Base-by-base conservation (phyloP, 2,329 filamentous ascomycete species). In the Diaporthe sp. region DNA sequence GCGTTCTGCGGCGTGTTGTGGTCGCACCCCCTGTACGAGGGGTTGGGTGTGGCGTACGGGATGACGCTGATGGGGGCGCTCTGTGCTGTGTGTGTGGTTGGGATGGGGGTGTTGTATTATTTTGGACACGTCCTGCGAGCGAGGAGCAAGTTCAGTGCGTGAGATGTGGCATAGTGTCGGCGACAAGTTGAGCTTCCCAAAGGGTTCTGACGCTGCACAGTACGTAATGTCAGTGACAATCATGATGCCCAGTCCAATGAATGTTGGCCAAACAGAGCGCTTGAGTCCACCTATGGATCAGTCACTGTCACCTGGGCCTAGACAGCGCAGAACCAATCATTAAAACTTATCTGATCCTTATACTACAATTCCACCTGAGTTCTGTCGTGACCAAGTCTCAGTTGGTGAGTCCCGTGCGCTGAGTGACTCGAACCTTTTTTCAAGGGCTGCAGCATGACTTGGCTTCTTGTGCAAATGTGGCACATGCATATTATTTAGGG, bases 311-410 rank as follows among this genome's bases (percentile, higher is more conserved):
- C 1, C 4, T 20, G 17, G 42, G 42, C 42, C 15, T 44, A 44
- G 12, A 17, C 1, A 17, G 4, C 42, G 8, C 2, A 17, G 17
- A 17, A 22, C 7, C 3, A 22, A 22, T 22, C 0, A 49, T 22
- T 8, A 10, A 6, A 49, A 6, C 17, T 9, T 22, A 22, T 49
- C 7, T 9, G 7, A 49, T 49, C 9, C 0, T 9, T 5, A 3
- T 8, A 22, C 20, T 9, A 22, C 0, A 20, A 7, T 3, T 0
- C 1, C 2, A 9, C 7, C 20, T 49, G 20, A 22, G 8, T 9
- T 9, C 20, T 49, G 44, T 3, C 17, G 4, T 22, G 17, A 9
- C 6, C 15, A 47, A 22, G 17, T 49, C 7, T 22, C 17, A 2
- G 44, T 49, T 2, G 20, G 44, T 49, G 44, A 49, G 0, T 22